Conservation (phyloP, 2,329 filamentous ascomycete genomes). For the Immersiporthe knoxdaviesiana region DNA sequence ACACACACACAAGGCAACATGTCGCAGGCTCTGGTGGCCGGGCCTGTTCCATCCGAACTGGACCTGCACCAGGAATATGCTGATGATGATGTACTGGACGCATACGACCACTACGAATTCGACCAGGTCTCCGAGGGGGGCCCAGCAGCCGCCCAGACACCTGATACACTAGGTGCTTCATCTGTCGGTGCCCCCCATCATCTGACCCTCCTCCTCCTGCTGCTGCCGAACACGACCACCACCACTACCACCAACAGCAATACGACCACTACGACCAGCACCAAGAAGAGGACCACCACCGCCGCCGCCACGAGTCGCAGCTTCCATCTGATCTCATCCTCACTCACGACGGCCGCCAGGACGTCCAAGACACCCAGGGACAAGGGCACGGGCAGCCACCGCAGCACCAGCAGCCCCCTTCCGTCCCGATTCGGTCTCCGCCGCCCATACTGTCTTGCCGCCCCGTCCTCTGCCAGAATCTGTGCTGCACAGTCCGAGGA, state of each 20-base stretch:
- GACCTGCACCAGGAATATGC: slow-evolving; percentile 22
- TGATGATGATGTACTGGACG: slow-evolving; percentile 24
- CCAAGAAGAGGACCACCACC: neutral
- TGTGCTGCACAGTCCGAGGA: slow-evolving; percentile 36
- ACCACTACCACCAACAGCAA: neutral
- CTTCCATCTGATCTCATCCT: slow-evolving; percentile 1
- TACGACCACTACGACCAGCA: neutral
- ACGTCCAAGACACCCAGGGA: neutral
- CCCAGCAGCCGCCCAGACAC: slow-evolving; percentile 24
- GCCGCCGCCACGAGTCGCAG: slow-evolving; percentile 9
- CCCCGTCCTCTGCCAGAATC: slow-evolving; percentile 23
- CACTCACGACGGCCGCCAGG: slow-evolving; percentile 1
- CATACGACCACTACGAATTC: slow-evolving; percentile 29
- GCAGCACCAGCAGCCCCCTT: slow-evolving; percentile 2
- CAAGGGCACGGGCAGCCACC: slow-evolving; percentile 14
- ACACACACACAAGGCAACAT: slow-evolving; percentile 7
- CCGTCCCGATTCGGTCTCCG: slow-evolving; percentile 21
- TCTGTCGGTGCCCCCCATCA: slow-evolving; percentile 21
- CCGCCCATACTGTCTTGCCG: slow-evolving; percentile 12
- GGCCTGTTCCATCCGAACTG: slow-evolving; percentile 22
- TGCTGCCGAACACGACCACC: neutral
- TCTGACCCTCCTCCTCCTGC: slow-evolving; percentile 1
- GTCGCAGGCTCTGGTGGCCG: slow-evolving; percentile 22
- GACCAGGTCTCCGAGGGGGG: slow-evolving; percentile 20
- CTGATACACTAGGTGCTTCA: slow-evolving; percentile 32